phyloP scores from a whole-genome alignment of 1,284 basidiomycete genomes.

The Coriolopsis trogii region DNA sequence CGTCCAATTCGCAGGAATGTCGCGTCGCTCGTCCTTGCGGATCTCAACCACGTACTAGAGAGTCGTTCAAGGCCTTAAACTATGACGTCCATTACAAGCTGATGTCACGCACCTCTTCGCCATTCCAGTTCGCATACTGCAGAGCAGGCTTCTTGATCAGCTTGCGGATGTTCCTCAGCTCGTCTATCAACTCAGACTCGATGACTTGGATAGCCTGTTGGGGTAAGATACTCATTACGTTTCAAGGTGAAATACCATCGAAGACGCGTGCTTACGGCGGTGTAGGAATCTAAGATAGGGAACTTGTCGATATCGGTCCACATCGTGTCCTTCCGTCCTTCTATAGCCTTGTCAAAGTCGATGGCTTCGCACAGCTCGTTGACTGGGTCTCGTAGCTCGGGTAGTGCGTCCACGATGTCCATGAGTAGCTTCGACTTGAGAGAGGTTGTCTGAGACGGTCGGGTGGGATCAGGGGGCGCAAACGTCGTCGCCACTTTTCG shows the following conservation, averaged over 20 bases:
- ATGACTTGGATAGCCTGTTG: constrained; percentile 56
- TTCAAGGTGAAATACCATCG: constrained; percentile 7
- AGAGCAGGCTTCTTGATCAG: constrained; percentile 74
- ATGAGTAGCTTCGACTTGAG: constrained; percentile 74
- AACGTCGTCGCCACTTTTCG: constrained; percentile 75
- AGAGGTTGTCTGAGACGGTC: constrained; percentile 46
- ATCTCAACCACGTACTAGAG: constrained; percentile 79
- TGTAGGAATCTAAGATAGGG: constrained; percentile 62
- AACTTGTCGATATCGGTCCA: constrained; percentile 78
- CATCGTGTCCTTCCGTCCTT: constrained; percentile 72
- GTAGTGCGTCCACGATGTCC: constrained; percentile 70
- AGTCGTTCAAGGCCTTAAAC: background rate
- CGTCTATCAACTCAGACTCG: constrained; percentile 75
- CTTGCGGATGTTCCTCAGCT: constrained; percentile 78
- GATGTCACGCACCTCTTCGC: constrained; percentile 64
- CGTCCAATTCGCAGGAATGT: constrained; percentile 81
- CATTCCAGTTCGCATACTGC: constrained; percentile 70
- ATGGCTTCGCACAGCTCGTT: constrained; percentile 62
- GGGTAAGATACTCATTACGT: background rate
- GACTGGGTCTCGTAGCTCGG: constrained; percentile 62
- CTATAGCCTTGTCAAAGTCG: constrained; percentile 64
- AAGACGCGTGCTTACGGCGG: constrained; percentile 37
- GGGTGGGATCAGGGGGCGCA: constrained; percentile 24
- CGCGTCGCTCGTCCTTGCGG: constrained; percentile 68
- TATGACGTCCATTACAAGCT: too few species aligned